Conservation (phyloP, 2,329 filamentous ascomycete genomes). For the Mariannaea elegans region DNA sequence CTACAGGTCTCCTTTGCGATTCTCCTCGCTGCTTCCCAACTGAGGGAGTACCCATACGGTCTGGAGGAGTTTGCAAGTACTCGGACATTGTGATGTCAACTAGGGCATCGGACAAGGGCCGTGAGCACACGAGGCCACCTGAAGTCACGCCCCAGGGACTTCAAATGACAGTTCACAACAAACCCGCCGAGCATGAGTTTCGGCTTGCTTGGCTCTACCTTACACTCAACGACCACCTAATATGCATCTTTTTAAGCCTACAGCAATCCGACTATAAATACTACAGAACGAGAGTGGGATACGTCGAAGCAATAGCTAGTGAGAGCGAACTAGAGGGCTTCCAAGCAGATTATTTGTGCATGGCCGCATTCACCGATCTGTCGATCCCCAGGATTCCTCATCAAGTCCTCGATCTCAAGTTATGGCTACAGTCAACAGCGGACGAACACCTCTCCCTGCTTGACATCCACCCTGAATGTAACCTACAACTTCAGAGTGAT, state of each 20-base stretch:
- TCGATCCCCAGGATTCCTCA: slow-evolving; percentile 2
- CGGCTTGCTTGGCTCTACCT: slow-evolving; percentile 11
- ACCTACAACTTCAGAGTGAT: background rate
- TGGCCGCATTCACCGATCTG: slow-evolving; percentile 14
- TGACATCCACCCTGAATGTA: slow-evolving; percentile 8
- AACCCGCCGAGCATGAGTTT: background rate
- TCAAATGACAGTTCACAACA: slow-evolving; percentile 12
- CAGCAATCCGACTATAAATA: slow-evolving; percentile 1
- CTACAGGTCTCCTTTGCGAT: slow-evolving; percentile 14
- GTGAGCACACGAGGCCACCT: background rate
- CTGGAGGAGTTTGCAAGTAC: slow-evolving; percentile 8
- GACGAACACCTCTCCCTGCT: slow-evolving; percentile 10
- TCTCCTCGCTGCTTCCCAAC: slow-evolving; percentile 16
- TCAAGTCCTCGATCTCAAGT: slow-evolving; percentile 2
- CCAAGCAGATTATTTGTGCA: slow-evolving; percentile 2
- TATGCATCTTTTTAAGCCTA: slow-evolving; percentile 6
- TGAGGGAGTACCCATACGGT: slow-evolving; percentile 4
- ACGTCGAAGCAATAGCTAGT: background rate
- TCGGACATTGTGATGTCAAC: background rate
- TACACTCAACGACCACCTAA: background rate
- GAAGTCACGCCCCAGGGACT: slow-evolving; percentile 12
- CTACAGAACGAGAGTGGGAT: slow-evolving; percentile 4
- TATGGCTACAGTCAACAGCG: slow-evolving; percentile 8
- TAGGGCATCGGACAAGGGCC: background rate
- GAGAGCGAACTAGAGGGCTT: background rate